Conservation (phyloP, 169 alveolate genomes). For the Eimeria necatrix region DNA sequence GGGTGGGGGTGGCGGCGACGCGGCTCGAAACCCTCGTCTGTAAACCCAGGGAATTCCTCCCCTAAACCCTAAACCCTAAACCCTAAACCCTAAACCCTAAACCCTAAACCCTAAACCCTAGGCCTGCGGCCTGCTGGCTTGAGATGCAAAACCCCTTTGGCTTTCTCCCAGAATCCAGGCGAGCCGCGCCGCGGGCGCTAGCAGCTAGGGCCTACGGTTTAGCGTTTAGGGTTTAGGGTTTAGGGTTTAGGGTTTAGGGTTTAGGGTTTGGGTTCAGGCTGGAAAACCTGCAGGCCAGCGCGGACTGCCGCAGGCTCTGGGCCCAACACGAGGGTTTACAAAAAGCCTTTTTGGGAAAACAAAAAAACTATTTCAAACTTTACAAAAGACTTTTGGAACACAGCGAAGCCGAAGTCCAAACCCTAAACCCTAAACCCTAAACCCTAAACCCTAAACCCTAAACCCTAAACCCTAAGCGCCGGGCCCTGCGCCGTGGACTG, state of each 20-base stretch:
- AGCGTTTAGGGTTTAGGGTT: conserved; percentile 28
- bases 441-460: conserved; percentile 25
- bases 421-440: not conserved
- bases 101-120: conserved; percentile 21
- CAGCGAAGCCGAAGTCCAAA: conserved; percentile 52
- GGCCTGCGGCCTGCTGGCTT: too few relatives aligned
- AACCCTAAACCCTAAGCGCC: not conserved
- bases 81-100: conserved; percentile 19
- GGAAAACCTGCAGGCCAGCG: conserved; percentile 61
- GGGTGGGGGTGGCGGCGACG: too few relatives aligned
- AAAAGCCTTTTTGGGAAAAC: not conserved
- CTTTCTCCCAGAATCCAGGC: not conserved
- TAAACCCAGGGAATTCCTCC: conserved; percentile 6
- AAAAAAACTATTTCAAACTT: conserved; percentile 17
- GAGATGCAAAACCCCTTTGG: not conserved
- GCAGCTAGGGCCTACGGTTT: not conserved
- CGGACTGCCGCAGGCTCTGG: conserved; percentile 64
- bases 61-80: conserved; percentile 24
- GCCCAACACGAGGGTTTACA: conserved; percentile 47
- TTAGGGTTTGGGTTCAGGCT: conserved; percentile 40
- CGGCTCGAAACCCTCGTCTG: not conserved
- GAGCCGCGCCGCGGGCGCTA: not conserved
- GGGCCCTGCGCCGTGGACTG: too few relatives aligned
- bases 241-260: conserved; percentile 43
- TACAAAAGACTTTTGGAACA: conserved; percentile 51